These are phyloP conservation scores for Pichia kluyveri DNA, from an alignment of 805 yeast species.

Conservation along the genomic window DNA sequence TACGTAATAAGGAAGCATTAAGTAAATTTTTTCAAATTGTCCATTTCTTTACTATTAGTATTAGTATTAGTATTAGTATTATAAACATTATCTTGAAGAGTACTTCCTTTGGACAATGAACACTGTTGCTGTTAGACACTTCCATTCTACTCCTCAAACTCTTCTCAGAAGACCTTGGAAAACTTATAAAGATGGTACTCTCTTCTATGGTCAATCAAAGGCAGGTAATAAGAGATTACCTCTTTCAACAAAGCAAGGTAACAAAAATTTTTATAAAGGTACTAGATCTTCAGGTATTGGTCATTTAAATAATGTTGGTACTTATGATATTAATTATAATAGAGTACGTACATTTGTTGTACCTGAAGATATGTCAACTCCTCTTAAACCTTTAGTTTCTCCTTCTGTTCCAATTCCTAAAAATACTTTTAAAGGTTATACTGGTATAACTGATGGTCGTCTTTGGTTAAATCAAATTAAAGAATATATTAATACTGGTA, in stretches of 20 bases:
- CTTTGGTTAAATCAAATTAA: conserved; percentile 63
- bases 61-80: too few species aligned
- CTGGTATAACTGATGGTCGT: conserved; percentile 60
- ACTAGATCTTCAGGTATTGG: conserved; percentile 95
- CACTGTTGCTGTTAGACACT: neutral
- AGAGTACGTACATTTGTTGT: conserved; percentile 87
- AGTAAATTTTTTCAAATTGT: too few species aligned
- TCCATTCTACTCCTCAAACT: conserved; percentile 14
- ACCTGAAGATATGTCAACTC: conserved; percentile 38
- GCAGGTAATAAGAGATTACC: conserved; percentile 78
- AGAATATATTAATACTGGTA: conserved; percentile 71
- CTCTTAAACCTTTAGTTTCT: conserved; percentile 69
- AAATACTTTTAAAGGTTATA: conserved; percentile 62
- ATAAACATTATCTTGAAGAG: too few species aligned
- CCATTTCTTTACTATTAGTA: too few species aligned
- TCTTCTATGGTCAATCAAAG: conserved; percentile 73
- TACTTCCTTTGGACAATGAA: too few species aligned
- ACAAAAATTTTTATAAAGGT: conserved; percentile 91
- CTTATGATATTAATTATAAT: conserved; percentile 69
- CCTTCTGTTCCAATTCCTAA: conserved; percentile 61
- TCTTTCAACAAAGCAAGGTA: conserved; percentile 87
- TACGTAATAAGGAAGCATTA: too few species aligned
- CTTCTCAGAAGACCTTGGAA: conserved; percentile 83
- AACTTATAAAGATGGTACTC: conserved; percentile 69
- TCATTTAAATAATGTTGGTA: conserved; percentile 55